These are phyloP conservation scores for Talaromyces marneffei DNA, from an alignment of 2,329 filamentous ascomycete species.

Conservation along the genomic window DNA sequence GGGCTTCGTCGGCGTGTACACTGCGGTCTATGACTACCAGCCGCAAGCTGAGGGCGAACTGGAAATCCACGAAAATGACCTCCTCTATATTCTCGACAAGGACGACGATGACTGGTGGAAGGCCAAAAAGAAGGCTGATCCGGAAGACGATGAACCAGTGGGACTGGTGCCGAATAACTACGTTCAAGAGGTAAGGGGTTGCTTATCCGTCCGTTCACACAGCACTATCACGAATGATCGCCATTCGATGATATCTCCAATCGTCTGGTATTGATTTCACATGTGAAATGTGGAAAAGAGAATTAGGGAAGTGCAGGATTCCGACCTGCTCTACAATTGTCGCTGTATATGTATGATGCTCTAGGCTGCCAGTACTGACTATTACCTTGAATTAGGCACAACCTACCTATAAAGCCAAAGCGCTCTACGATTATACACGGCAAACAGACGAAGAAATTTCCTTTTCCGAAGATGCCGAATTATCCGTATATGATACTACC, in stretches of 20 bases:
- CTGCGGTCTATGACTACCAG: conserved; percentile 85
- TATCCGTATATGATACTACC: conserved; percentile 81
- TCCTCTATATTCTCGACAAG: conserved; percentile 85
- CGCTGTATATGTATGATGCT: neutral
- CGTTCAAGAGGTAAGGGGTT: conserved; percentile 70
- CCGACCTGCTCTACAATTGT: neutral
- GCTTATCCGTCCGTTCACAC: neutral
- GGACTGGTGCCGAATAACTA: conserved; percentile 93
- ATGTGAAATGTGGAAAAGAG: neutral
- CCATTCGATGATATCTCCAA: neutral
- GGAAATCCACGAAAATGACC: conserved; percentile 74
- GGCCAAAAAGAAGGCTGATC: conserved; percentile 82
- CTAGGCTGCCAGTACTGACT: neutral
- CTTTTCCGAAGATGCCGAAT: conserved; percentile 78
- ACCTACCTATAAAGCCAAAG: conserved; percentile 66
- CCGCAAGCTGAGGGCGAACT: conserved; percentile 84
- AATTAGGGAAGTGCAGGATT: neutral
- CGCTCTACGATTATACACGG: conserved; percentile 96
- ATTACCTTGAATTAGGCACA: conserved; percentile 48
- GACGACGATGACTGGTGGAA: conserved; percentile 86
- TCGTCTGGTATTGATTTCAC: neutral
- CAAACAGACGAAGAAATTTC: conserved; percentile 98
- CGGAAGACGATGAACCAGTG: conserved; percentile 85
- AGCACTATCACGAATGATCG: neutral
- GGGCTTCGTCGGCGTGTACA: conserved; percentile 89